A percentile compares a stretch with the other conserved stretches of the same genome.
Conservation (phyloP, 2,329 filamentous ascomycete genomes). For the Neoarthrinium moseri region DNA sequence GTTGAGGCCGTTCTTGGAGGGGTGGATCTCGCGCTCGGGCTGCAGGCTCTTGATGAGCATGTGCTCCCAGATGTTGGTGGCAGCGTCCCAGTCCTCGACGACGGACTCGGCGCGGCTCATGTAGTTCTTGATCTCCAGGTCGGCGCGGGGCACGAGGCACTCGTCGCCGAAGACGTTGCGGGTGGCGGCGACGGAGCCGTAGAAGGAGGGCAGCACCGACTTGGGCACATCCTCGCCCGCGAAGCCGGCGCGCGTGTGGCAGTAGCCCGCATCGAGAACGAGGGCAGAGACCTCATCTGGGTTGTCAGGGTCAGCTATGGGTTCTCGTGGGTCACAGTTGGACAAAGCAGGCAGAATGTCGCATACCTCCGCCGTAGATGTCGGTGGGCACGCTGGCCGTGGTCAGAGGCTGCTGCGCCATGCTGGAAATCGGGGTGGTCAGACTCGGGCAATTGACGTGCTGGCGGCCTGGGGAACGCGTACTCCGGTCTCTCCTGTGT, state of each 20-base stretch:
- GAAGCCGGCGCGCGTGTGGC: slow-evolving; percentile 88
- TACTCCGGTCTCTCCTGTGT: too few species aligned
- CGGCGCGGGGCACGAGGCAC: slow-evolving; percentile 72
- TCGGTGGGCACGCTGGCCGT: slow-evolving; percentile 59
- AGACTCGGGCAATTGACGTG: slow-evolving; percentile 2
- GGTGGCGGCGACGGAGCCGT: slow-evolving; percentile 60
- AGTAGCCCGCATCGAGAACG: slow-evolving; percentile 92
- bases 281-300: slow-evolving; percentile 97
- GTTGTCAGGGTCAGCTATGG: slow-evolving; percentile 14
- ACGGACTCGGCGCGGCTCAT: slow-evolving; percentile 78
- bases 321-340: too few species aligned
- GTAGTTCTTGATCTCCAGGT: slow-evolving; percentile 86
- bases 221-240: slow-evolving; percentile 98
- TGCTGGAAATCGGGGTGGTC: slow-evolving; percentile 24
- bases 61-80: slow-evolving; percentile 87
- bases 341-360: too few species aligned
- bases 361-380: slow-evolving; percentile 61
- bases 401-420: slow-evolving; percentile 57
- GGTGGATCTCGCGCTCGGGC: slow-evolving; percentile 67
- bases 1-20: slow-evolving; percentile 77
- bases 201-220: slow-evolving; percentile 86
- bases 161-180: slow-evolving; percentile 90
- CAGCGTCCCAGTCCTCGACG: slow-evolving; percentile 95
- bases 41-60: slow-evolving; percentile 87
- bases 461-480: too few species aligned